Evolutionary conservation across 2,329 filamentous ascomycete genomes (phyloP), one percentile per base, ranked within the genome.

Genomic region (Diplodia intermedia): DNA sequence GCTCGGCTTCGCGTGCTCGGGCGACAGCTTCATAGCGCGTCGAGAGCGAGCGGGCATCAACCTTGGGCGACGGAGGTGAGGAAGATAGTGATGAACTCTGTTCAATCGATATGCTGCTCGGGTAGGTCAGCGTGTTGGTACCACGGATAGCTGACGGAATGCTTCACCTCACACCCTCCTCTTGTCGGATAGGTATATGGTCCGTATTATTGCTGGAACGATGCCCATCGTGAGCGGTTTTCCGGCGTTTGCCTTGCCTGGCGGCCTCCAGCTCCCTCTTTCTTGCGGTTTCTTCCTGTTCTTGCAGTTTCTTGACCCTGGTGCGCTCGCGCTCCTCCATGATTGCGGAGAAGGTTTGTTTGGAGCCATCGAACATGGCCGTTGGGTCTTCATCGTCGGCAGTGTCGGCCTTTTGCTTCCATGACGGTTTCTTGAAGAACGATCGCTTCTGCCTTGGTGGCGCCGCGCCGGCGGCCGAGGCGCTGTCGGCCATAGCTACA

Each of bases 341-440:
- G 60, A 80, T 76, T 9, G 79, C 75, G 20, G 72, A 70, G 72
- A 79, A 82, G 9, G 72, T 72, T 26, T 77, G 74, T 62, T 74
- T 76, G 2, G 80, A 79, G 66, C 82, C 81, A 65, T 79, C 82
- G 71, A 84, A 84, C 33, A 84, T 76, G 71, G 80, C 76, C 36
- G 74, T 74, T 29, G 78, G 69, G 33, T 69, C 61, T 62, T 69
- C 50, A 6, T 52, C 43, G 15, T 62, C 57, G 15, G 18, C 23
- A 14, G 60, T 43, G 26, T 52, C 40, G 29, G 14, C 74, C 31
- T 74, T 76, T n/a, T 75, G 74, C 52, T 83, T 81, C 82, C 83
- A 85, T 26, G 80, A 76, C 56, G 85, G 82, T 70, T 85, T 86
- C 62, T 84, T 87, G 78, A 89, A 89, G 20, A 87, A 80, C 0